A percentile compares a stretch with the other conserved stretches of the same genome.
These are phyloP conservation scores for Porpolomopsis calyptriformis DNA, from an alignment of 768 basidiomycete species.

Conservation along the genomic window DNA sequence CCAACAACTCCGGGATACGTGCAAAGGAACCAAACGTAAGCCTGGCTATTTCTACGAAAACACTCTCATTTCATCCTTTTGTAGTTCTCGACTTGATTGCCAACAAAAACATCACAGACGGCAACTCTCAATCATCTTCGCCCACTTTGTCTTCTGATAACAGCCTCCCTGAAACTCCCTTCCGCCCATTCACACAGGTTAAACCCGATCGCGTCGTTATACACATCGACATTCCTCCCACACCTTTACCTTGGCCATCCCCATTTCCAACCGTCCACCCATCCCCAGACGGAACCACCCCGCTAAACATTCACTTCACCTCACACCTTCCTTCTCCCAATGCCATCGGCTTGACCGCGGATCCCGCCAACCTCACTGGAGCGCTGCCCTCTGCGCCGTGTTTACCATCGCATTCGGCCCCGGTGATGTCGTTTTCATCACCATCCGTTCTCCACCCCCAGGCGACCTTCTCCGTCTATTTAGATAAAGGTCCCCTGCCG, in stretches of 20 bases:
- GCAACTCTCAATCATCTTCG: too few species aligned
- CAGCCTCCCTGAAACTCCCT: too few species aligned
- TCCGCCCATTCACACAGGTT: too few species aligned
- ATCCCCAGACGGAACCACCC: constrained; percentile 12
- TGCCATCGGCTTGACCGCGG: neutral
- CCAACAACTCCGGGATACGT: constrained; percentile 67
- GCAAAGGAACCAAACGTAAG: constrained; percentile 62
- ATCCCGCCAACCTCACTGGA: neutral
- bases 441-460: constrained; percentile 31
- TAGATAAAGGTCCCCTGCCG: constrained; percentile 25
- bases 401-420: constrained; percentile 20
- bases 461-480: constrained; percentile 36
- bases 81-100: constrained; percentile 29
- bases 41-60: constrained; percentile 17
- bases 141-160: too few species aligned
- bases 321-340: constrained; percentile 5
- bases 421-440: constrained; percentile 42
- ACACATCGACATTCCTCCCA: constrained; percentile 17
- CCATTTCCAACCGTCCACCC: constrained; percentile 15
- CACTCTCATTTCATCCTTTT: constrained; percentile 16
- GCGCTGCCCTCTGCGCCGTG: neutral
- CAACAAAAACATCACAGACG: constrained; percentile 36
- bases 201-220: constrained; percentile 11
- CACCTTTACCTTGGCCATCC: constrained; percentile 10
- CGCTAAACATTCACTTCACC: constrained; percentile 14